phyloP scores from a whole-genome alignment of 208 protist species.

The Leishmania arabica region DNA sequence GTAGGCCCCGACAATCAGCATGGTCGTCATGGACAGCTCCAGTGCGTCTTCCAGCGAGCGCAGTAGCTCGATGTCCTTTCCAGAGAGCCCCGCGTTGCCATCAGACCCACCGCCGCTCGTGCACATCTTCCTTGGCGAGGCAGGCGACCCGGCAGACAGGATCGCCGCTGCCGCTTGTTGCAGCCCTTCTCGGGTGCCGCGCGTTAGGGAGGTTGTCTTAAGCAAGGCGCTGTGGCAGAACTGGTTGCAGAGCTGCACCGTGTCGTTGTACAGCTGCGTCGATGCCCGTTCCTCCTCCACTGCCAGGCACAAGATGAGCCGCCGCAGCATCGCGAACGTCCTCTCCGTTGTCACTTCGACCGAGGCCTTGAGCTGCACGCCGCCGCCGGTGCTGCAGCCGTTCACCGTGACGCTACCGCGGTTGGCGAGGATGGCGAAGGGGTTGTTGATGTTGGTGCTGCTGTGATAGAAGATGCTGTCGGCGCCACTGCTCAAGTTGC shows the following conservation, averaged over 20 bases:
- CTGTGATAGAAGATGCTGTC: constrained; percentile 1
- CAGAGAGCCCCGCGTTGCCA: constrained; percentile 8
- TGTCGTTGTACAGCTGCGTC: constrained; percentile 52
- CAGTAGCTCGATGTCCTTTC: constrained; percentile 31
- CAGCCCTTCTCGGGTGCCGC: constrained; percentile 51
- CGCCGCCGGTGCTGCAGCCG: background rate
- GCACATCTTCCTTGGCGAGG: background rate
- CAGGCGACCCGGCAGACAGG: constrained; percentile 13
- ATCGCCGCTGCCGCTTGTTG: constrained; percentile 40
- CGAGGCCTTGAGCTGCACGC: background rate
- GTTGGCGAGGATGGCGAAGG: constrained; percentile 1
- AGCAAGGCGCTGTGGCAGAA: constrained; percentile 43
- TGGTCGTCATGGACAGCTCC: constrained; percentile 41
- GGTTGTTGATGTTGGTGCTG: constrained; percentile 8
- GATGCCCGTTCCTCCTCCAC: constrained; percentile 51
- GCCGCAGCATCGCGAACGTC: constrained; percentile 34
- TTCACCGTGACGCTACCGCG: background rate
- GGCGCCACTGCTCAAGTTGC: background rate
- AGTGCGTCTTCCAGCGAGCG: constrained; percentile 36
- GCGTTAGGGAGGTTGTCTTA: constrained; percentile 35
- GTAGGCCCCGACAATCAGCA: constrained; percentile 42
- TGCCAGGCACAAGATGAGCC: constrained; percentile 52
- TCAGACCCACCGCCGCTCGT: background rate
- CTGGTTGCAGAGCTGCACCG: constrained; percentile 34
- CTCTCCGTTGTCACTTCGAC: constrained; percentile 18